These are phyloP conservation scores for Penicillium parvum DNA, from an alignment of 495 filamentous ascomycete genomes.

Conservation along the genomic window DNA sequence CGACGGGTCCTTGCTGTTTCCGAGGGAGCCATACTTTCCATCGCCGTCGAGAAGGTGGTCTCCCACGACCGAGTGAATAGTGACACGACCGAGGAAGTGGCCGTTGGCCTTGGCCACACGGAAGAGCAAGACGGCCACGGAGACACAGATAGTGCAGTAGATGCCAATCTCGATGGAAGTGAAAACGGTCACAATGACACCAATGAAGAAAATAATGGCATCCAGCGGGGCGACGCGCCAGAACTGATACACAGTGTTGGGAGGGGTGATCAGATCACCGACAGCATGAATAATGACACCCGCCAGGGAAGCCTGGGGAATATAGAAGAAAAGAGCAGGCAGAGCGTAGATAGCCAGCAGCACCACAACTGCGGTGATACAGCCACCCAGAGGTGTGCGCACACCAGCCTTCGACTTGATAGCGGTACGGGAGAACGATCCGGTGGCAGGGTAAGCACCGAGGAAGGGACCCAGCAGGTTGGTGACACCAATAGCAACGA, in stretches of 20 bases:
- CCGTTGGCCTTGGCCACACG: slow-evolving; percentile 80
- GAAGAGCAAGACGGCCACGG: slow-evolving; percentile 76
- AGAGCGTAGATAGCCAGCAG: slow-evolving; percentile 93
- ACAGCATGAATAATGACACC: slow-evolving; percentile 98
- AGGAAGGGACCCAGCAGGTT: slow-evolving; percentile 94
- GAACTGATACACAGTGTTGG: slow-evolving; percentile 92
- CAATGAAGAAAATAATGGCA: slow-evolving; percentile 88
- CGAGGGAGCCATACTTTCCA: slow-evolving; percentile 52
- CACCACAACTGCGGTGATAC: slow-evolving; percentile 85
- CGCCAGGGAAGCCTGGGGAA: slow-evolving; percentile 78
- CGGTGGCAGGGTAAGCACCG: slow-evolving; percentile 89
- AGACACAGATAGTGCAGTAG: slow-evolving; percentile 76
- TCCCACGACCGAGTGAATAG: slow-evolving; percentile 84
- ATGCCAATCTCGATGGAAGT: slow-evolving; percentile 86
- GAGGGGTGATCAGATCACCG: slow-evolving; percentile 88
- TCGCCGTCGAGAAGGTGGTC: slow-evolving; percentile 69
- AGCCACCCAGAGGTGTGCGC: slow-evolving; percentile 84
- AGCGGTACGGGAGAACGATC: slow-evolving; percentile 94
- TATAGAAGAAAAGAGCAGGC: slow-evolving; percentile 91
- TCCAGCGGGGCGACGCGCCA: slow-evolving; percentile 91
- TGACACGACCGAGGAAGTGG: slow-evolving; percentile 82
- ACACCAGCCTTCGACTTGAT: slow-evolving; percentile 99
- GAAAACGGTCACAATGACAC: slow-evolving; percentile 89
- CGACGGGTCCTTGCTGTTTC: slow-evolving; percentile 27
- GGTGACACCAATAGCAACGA: slow-evolving; percentile 89